phyloP scores from a whole-genome alignment of 176 grass and related monocot species.

The Tuctoria greenei region DNA sequence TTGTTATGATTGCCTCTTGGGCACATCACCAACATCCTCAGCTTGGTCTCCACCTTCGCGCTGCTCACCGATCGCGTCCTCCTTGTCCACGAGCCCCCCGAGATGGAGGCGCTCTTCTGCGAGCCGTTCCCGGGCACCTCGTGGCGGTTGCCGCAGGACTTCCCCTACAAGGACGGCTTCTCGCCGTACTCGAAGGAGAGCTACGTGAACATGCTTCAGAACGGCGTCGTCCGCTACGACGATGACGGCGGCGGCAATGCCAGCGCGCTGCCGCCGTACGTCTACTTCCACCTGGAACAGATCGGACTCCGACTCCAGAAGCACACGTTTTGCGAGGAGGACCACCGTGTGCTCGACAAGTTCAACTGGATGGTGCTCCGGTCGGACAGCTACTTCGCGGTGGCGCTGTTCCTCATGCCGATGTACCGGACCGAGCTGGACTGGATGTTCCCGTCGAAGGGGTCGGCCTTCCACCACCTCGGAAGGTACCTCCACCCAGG shows the following conservation, averaged over 20 bases:
- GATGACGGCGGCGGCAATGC: no score
- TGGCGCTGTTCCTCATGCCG: slow-evolving; percentile 58
- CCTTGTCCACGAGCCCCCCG: slow-evolving; percentile 38
- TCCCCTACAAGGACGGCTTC: slow-evolving; percentile 51
- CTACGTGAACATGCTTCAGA: slow-evolving; percentile 49
- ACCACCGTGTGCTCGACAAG: no score
- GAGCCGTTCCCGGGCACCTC: slow-evolving; percentile 79
- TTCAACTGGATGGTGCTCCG: no score
- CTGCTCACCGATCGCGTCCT: slow-evolving; percentile 67
- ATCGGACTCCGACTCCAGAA: no score
- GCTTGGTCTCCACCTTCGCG: slow-evolving; percentile 72
- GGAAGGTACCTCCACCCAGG: slow-evolving; percentile 69
- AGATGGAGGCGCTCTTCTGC: slow-evolving; percentile 62
- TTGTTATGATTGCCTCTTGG: no score
- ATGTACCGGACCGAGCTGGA: slow-evolving; percentile 54
- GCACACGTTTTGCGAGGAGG: no score
- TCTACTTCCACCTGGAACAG: no score
- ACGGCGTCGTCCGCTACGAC: slow-evolving; percentile 33
- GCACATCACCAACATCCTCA: no score
- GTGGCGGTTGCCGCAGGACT: slow-evolving; percentile 64
- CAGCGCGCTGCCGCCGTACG: no score
- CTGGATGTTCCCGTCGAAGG: slow-evolving; percentile 66
- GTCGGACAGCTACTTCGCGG: slow-evolving; percentile 79
- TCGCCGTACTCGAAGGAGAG: slow-evolving; percentile 9
- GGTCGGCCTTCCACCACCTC: slow-evolving; percentile 73